These are phyloP conservation scores for Eucommia ulmoides DNA, from an alignment of 257 asterid genomes.

Conservation along the genomic window DNA sequence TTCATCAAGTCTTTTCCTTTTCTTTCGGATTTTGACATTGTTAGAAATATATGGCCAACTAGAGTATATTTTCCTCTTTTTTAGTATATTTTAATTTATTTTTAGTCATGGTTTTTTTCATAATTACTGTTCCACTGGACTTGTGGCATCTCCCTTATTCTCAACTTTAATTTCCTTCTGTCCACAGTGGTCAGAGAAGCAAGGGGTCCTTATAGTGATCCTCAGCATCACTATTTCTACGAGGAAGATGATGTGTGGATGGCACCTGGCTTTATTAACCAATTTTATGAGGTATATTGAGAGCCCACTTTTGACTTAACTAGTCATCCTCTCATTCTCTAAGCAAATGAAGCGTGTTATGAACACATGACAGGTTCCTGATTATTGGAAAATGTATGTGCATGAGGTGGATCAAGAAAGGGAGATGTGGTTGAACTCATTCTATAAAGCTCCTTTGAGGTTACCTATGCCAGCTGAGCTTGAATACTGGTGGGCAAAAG, in stretches of 20 bases:
- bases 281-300: slow-evolving; percentile 69
- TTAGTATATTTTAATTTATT: no score
- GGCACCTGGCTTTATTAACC: slow-evolving; percentile 99
- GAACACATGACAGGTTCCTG: slow-evolving; percentile 66
- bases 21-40: background rate
- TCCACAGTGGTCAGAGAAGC: slow-evolving; percentile 85
- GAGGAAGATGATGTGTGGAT: slow-evolving; percentile 99
- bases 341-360: slow-evolving; percentile 3
- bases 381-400: slow-evolving; percentile 79
- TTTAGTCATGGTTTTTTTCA: background rate
- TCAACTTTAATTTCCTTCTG: slow-evolving; percentile 3
- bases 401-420: slow-evolving; percentile 88
- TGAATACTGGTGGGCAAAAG: slow-evolving; percentile 83
- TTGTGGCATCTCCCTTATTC: background rate
- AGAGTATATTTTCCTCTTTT: no score
- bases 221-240: slow-evolving; percentile 89
- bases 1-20: background rate
- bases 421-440: slow-evolving; percentile 93
- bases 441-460: slow-evolving; percentile 82
- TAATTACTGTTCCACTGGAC: background rate
- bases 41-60: no score
- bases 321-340: slow-evolving; percentile 2
- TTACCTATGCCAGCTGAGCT: slow-evolving; percentile 98
- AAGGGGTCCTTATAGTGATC: slow-evolving; percentile 86
- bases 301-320: background rate